Conservation (phyloP, 2,329 filamentous ascomycete genomes). For the Xylariaceae sp. region DNA sequence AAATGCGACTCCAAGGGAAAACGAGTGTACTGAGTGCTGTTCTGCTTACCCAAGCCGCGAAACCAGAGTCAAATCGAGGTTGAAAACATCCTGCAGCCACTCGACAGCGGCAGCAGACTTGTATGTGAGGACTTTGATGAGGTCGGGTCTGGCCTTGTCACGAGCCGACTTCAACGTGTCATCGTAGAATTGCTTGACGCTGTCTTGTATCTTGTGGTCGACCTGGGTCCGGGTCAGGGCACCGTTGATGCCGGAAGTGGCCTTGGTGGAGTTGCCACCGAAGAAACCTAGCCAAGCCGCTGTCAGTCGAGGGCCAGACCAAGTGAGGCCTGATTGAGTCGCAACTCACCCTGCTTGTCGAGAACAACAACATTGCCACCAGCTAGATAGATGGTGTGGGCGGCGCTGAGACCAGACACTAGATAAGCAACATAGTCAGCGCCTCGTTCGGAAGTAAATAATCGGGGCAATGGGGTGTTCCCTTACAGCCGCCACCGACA, state of each 20-base stretch:
- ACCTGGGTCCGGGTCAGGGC: slow-evolving; percentile 94
- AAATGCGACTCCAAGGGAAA: background rate
- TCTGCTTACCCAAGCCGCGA: slow-evolving; percentile 80
- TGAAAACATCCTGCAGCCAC: slow-evolving; percentile 99
- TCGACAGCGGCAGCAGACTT: slow-evolving; percentile 96
- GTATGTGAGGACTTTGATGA: slow-evolving; percentile 99
- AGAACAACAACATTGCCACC: slow-evolving; percentile 94
- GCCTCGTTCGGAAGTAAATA: background rate
- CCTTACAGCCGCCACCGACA: slow-evolving; percentile 95
- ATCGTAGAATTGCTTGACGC: slow-evolving; percentile 99
- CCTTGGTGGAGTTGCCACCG: slow-evolving; percentile 98
- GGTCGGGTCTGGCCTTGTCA: slow-evolving; percentile 94
- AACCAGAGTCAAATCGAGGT: slow-evolving; percentile 93
- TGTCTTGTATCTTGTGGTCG: slow-evolving; percentile 83
- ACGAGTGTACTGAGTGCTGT: background rate
- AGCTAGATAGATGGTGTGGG: slow-evolving; percentile 94
- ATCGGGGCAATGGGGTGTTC: slow-evolving; percentile 24
- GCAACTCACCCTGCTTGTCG: slow-evolving; percentile 88
- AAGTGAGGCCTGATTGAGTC: background rate
- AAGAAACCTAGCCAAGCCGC: slow-evolving; percentile 72
- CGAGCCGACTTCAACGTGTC: slow-evolving; percentile 97
- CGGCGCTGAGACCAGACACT: slow-evolving; percentile 97
- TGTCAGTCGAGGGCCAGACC: slow-evolving; percentile 1
- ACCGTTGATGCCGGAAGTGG: slow-evolving; percentile 98
- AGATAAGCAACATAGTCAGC: slow-evolving; percentile 36